Evolutionary conservation across 495 filamentous ascomycete species (phyloP).

Genomic region (Viridothelium virens): DNA sequence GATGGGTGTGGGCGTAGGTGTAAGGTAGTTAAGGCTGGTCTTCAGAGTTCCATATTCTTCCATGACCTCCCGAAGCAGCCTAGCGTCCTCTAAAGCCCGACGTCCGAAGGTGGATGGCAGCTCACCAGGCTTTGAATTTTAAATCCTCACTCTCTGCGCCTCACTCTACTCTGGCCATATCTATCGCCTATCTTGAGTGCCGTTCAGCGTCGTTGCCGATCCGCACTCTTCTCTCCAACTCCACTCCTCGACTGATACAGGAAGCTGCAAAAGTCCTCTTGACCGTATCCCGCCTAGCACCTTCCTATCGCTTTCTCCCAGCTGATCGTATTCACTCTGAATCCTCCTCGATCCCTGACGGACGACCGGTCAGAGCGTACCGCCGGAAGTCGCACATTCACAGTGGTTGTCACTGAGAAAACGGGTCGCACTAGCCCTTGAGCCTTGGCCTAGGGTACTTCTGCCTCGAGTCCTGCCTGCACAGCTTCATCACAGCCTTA

Average conservation of each 20-base stretch:
- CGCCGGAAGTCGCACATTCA: not conserved
- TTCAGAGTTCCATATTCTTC: conserved; percentile 9
- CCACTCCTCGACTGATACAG: not conserved
- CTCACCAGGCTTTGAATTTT: not conserved
- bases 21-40: not conserved
- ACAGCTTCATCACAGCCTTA: not conserved
- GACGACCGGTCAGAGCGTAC: too few species aligned
- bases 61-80: not conserved
- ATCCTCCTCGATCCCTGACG: not conserved
- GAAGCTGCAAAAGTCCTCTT: not conserved
- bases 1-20: not conserved
- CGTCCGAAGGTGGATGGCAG: not conserved
- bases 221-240: not conserved
- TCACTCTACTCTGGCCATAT: not conserved
- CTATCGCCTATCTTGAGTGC: not conserved
- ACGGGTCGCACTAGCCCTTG: not conserved
- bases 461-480: not conserved
- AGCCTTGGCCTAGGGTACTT: not conserved
- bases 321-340: not conserved
- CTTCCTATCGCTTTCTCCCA: conserved; percentile 4
- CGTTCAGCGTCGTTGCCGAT: not conserved
- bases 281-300: not conserved
- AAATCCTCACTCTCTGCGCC: conserved; percentile 7
- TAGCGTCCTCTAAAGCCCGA: not conserved
- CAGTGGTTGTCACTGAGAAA: not conserved